A percentile compares a stretch with the other conserved stretches of the same genome.
phyloP scores from a whole-genome alignment of 1,284 basidiomycete genomes.

The Papiliotrema flavescens region DNA sequence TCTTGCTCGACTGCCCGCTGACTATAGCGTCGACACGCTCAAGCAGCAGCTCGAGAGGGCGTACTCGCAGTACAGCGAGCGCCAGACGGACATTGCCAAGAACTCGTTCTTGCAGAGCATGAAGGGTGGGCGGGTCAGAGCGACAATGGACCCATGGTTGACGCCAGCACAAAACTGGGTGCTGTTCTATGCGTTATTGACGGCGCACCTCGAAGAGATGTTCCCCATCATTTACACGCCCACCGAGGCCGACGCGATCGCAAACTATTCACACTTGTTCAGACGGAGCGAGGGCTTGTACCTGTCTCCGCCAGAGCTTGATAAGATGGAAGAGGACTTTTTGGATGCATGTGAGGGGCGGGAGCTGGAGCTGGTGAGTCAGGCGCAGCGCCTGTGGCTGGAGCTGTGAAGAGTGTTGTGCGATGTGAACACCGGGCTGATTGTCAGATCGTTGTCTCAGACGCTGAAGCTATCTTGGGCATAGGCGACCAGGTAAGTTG shows the following conservation, averaged over 20 bases:
- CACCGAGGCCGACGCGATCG: slow-evolving; percentile 68
- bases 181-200: slow-evolving; percentile 65
- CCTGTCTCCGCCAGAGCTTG: slow-evolving; percentile 24
- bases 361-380: slow-evolving; percentile 34
- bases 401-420: no score
- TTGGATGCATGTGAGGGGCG: slow-evolving; percentile 35
- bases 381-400: background rate
- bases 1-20: background rate
- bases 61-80: slow-evolving; percentile 53
- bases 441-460: slow-evolving; percentile 39
- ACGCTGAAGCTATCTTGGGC: slow-evolving; percentile 73
- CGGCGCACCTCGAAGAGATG: slow-evolving; percentile 58
- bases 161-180: slow-evolving; percentile 63
- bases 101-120: slow-evolving; percentile 66
- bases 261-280: slow-evolving; percentile 75
- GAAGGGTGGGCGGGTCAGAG: slow-evolving; percentile 50
- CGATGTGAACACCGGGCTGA: background rate
- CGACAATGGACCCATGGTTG: background rate
- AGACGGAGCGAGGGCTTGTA: slow-evolving; percentile 52
- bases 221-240: slow-evolving; percentile 66
- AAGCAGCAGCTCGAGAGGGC: slow-evolving; percentile 69
- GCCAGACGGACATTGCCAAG: slow-evolving; percentile 58
- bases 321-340: slow-evolving; percentile 39
- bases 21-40: slow-evolving; percentile 60
- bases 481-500: slow-evolving; percentile 53